A percentile compares a stretch with the other conserved stretches of the same genome.
These are phyloP conservation scores for Hemileccinum rubropunctum DNA, from an alignment of 768 basidiomycete genomes.

Conservation along the genomic window DNA sequence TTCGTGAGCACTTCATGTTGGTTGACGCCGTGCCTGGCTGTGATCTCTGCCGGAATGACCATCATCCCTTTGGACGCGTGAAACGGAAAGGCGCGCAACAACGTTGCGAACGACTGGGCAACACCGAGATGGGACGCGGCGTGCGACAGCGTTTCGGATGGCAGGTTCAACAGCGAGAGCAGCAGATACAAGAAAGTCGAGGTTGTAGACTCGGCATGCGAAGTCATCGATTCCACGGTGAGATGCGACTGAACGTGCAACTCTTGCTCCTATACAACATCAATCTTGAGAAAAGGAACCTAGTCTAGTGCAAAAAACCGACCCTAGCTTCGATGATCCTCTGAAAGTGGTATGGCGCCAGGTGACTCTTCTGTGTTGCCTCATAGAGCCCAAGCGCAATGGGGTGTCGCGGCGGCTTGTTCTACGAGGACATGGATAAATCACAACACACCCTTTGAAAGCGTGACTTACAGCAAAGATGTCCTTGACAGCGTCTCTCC, in stretches of 20 bases:
- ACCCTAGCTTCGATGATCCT: slow-evolving; percentile 85
- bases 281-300: slow-evolving; percentile 20
- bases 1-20: slow-evolving; percentile 77
- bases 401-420: slow-evolving; percentile 76
- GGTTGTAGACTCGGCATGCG: slow-evolving; percentile 78
- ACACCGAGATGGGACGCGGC: slow-evolving; percentile 80
- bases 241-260: slow-evolving; percentile 61
- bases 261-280: slow-evolving; percentile 54
- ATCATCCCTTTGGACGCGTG: slow-evolving; percentile 70
- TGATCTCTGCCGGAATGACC: slow-evolving; percentile 79
- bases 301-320: slow-evolving; percentile 22
- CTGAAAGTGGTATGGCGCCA: slow-evolving; percentile 76
- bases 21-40: slow-evolving; percentile 70
- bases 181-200: slow-evolving; percentile 76
- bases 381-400: slow-evolving; percentile 71
- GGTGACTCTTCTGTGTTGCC: slow-evolving; percentile 44
- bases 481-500: slow-evolving; percentile 74
- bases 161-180: slow-evolving; percentile 61
- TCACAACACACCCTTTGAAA: not conserved
- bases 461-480: slow-evolving; percentile 55
- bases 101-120: slow-evolving; percentile 66
- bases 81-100: slow-evolving; percentile 75
- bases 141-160: slow-evolving; percentile 60
- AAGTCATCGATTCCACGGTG: slow-evolving; percentile 63
- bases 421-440: slow-evolving; percentile 40